Evolutionary conservation across 306 rosid species (phyloP).

Genomic region (Clitoria ternatea): DNA sequence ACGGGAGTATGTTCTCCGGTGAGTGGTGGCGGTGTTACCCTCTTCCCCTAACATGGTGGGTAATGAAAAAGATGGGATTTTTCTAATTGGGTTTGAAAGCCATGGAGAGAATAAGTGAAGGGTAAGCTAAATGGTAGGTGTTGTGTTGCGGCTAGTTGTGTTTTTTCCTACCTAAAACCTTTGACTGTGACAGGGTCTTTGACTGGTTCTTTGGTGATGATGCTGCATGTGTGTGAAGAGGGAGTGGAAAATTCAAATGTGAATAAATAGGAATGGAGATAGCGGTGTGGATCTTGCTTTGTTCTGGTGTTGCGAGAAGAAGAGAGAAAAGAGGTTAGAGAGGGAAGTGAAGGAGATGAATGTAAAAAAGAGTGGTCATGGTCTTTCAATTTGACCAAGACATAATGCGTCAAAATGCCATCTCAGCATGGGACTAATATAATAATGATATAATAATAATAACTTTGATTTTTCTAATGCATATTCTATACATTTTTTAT

Average conservation of each 20-base stretch:
- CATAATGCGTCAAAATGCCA: conserved; percentile 22
- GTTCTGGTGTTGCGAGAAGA: no score
- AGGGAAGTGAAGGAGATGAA: neutral
- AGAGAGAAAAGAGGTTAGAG: no score
- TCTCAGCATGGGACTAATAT: neutral
- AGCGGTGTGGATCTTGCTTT: neutral
- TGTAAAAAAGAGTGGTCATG: neutral
- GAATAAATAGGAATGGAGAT: neutral
- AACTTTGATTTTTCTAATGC: no score
- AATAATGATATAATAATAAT: neutral
- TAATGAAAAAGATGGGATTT: neutral
- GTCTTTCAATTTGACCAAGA: conserved; percentile 26
- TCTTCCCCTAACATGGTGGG: conserved; percentile 58
- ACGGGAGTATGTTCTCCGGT: conserved; percentile 46
- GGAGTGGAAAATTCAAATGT: conserved; percentile 40
- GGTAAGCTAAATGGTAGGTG: conserved; percentile 19
- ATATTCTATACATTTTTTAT: no score
- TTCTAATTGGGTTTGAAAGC: conserved; percentile 16
- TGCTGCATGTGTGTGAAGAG: conserved; percentile 1
- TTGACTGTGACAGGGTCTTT: conserved; percentile 47
- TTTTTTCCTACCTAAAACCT: conserved; percentile 57
- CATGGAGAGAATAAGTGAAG: conserved; percentile 40
- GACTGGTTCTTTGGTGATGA: conserved; percentile 1
- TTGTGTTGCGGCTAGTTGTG: conserved; percentile 20
- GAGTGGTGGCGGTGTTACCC: conserved; percentile 28